Evolutionary conservation across 495 filamentous ascomycete species (phyloP).

Genomic region (Podospora pseudopauciseta): DNA sequence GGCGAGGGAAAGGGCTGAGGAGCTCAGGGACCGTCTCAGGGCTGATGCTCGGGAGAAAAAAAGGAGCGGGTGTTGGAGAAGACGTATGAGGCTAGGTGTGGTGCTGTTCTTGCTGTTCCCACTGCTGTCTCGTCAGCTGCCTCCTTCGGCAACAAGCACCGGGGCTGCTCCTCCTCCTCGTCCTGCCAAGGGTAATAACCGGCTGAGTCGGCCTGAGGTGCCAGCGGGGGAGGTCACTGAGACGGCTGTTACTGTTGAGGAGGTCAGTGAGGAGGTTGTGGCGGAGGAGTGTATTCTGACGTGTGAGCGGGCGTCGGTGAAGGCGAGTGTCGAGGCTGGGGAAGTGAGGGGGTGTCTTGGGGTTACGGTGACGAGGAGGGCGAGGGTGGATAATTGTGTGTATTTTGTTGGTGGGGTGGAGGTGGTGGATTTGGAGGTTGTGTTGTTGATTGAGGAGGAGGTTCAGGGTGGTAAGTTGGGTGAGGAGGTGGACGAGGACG

Average conservation of each 20-base stretch:
- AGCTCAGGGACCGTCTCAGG: neutral
- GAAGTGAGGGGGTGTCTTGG: neutral
- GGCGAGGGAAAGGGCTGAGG: neutral
- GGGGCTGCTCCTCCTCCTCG: neutral
- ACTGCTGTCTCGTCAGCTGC: neutral
- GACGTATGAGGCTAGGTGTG: neutral
- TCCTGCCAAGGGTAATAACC: neutral
- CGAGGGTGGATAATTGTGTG: neutral
- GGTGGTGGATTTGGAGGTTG: conserved; percentile 3
- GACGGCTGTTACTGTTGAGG: neutral
- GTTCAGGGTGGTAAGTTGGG: neutral
- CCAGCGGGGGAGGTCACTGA: neutral
- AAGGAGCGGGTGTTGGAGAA: neutral
- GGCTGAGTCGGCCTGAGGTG: neutral
- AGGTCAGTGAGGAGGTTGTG: neutral
- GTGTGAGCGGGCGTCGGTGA: neutral
- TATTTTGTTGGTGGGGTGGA: neutral
- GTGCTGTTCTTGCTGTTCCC: neutral
- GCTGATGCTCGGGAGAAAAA: neutral
- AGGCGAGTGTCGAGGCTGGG: neutral
- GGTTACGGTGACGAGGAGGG: neutral
- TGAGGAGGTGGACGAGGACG: neutral
- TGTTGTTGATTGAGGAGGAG: neutral
- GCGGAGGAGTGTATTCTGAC: neutral
- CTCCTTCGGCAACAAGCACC: neutral